Base-by-base conservation (phyloP, 1,284 basidiomycete genomes). In the Fomes fomentarius region DNA sequence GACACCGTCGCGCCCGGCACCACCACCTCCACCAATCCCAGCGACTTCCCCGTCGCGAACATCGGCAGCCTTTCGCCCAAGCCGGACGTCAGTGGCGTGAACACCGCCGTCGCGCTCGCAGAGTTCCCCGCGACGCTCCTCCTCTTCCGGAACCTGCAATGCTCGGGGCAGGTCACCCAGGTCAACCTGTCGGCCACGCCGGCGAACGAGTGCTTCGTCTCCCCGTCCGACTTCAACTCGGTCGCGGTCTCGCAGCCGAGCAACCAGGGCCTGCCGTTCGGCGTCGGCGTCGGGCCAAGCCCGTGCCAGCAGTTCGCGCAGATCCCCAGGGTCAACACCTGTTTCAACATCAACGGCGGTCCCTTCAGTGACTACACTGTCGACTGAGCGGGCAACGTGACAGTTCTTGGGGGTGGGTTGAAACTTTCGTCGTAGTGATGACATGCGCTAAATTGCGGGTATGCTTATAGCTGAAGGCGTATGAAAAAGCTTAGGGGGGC, bases 41-140 rank as follows among this genome's bases (percentile, higher is more conserved):
- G n/a, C n/a, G n/a, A n/a, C n/a, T 60, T 56, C 50, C 54, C 51
- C 25, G 34, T 56, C 30, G 33, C 47, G 35, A 35, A 45, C 26
- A 26, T 52, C 35, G 40, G 19, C 39, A 30, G 28, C 40, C n/a
- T 33, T 39, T 21, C 40, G 30, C 35, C 43, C 19, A 37, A 25
- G 41, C 41, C 45, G 8, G 47, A 50, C 40, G 25, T 35, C 39
- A 51, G 31, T 15, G 54, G 49, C 12, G 15, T 49, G 19, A 50
- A 52, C 35, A 37, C 31, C 37, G 46, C 44, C 41, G 50, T 34
- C 14, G 46, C 42, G 14, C 34, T 35, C 7, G 41, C 34, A 9
- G 39, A 37, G n/a, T 55, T 46, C 40, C 45, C 45, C 2, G 52
- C 52, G 25, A 31, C 39, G 14, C 52, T 54, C 33, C 42, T 43